These are phyloP conservation scores for Solanum corneliomulleri DNA, from an alignment of 257 asterid species.

Conservation along the genomic window DNA sequence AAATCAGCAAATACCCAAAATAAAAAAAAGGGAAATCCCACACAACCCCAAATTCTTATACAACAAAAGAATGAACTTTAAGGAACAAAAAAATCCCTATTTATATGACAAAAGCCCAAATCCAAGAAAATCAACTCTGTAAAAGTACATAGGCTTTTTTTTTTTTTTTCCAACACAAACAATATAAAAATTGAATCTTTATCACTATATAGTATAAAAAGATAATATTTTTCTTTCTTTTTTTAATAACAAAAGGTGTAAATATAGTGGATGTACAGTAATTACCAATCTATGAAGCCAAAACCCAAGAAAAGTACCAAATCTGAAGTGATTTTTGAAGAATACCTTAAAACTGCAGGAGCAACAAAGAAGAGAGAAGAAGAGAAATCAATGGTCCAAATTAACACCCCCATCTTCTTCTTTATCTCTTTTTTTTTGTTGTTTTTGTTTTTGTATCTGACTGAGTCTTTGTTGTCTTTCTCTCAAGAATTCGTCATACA, in stretches of 20 bases:
- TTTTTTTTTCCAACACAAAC: neutral
- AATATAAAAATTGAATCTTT: neutral
- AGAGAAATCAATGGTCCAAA: constrained; percentile 25
- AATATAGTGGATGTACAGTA: neutral
- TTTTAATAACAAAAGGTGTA: neutral
- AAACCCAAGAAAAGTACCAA: constrained; percentile 93
- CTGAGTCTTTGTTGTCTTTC: neutral
- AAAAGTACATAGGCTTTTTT: constrained; percentile 16
- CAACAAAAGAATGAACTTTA: constrained; percentile 7
- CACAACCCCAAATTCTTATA: neutral
- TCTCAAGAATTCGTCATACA: neutral
- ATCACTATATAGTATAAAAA: neutral
- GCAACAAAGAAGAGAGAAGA: constrained; percentile 23
- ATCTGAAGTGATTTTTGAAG: constrained; percentile 95
- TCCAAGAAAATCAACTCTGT: constrained; percentile 36
- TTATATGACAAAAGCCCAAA: constrained; percentile 18
- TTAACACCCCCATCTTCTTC: constrained; percentile 44
- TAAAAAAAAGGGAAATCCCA: neutral
- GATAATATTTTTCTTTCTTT: neutral
- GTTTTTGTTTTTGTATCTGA: neutral
- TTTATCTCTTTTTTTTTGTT: neutral
- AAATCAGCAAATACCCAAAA: neutral
- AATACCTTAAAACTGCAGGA: constrained; percentile 80
- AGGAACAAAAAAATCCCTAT: constrained; percentile 12
- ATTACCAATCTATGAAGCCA: constrained; percentile 97